Conservation (phyloP, 495 filamentous ascomycete species). For the Penicillium mononematosum region DNA sequence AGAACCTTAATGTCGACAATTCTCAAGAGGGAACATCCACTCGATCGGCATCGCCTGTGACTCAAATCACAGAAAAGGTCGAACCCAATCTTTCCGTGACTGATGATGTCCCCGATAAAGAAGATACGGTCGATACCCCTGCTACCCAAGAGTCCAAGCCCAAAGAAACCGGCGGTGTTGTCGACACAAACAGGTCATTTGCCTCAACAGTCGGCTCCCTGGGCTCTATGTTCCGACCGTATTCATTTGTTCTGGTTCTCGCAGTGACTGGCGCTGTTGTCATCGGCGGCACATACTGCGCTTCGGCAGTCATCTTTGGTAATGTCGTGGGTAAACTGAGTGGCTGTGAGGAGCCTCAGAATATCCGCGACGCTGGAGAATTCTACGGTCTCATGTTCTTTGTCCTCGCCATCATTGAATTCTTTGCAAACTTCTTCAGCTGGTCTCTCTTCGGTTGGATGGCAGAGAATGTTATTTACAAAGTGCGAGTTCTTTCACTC, state of each 20-base stretch:
- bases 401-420: conserved; percentile 51
- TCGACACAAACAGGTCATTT: neutral
- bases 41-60: conserved; percentile 14
- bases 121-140: neutral
- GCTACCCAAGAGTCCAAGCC: neutral
- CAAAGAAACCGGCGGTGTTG: neutral
- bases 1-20: conserved; percentile 24
- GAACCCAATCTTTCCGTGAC: neutral
- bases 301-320: conserved; percentile 51
- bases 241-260: conserved; percentile 31
- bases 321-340: conserved; percentile 42
- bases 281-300: conserved; percentile 43
- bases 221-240: conserved; percentile 26
- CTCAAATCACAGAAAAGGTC: conserved; percentile 8
- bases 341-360: conserved; percentile 32
- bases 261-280: conserved; percentile 36
- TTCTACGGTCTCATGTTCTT: conserved; percentile 58
- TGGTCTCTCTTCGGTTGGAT: conserved; percentile 51
- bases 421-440: conserved; percentile 52
- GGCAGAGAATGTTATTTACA: conserved; percentile 53
- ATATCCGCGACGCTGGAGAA: conserved; percentile 36
- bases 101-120: neutral
- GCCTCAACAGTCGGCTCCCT: conserved; percentile 2
- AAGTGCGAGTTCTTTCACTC: conserved; percentile 50
- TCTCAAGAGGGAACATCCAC: neutral